These are phyloP conservation scores for Whalleya microplaca DNA, from an alignment of 2,329 filamentous ascomycete species.

Conservation along the genomic window DNA sequence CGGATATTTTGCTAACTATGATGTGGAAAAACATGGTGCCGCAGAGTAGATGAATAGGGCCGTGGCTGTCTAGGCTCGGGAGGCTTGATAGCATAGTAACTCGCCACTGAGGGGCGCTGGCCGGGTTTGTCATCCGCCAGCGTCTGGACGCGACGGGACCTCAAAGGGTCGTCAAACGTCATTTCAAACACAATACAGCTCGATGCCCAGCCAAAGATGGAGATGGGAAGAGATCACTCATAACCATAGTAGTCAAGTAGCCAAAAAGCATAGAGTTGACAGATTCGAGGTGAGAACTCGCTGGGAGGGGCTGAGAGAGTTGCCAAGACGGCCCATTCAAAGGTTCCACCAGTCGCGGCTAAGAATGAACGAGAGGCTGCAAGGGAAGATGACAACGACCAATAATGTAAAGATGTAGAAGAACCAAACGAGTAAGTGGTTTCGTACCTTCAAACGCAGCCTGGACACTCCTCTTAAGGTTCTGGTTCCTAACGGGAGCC, in stretches of 20 bases:
- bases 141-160: slow-evolving; percentile 6
- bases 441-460: slow-evolving; percentile 63
- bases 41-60: slow-evolving; percentile 14
- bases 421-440: slow-evolving; percentile 18
- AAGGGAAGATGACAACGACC: neutral
- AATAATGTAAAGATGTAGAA: slow-evolving; percentile 17
- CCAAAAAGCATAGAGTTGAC: slow-evolving; percentile 5
- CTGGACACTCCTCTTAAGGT: slow-evolving; percentile 62
- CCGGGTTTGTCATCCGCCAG: slow-evolving; percentile 2
- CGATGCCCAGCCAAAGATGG: neutral
- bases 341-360: neutral
- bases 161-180: slow-evolving; percentile 8
- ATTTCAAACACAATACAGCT: slow-evolving; percentile 13
- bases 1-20: slow-evolving; percentile 19
- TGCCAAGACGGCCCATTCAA: neutral
- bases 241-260: slow-evolving; percentile 27
- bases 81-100: slow-evolving; percentile 10
- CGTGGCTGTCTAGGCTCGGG: slow-evolving; percentile 17
- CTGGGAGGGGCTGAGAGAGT: neutral
- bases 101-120: slow-evolving; percentile 4
- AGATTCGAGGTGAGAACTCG: neutral
- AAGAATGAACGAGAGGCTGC: neutral
- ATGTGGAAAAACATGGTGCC: slow-evolving; percentile 7
- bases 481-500: slow-evolving; percentile 48
- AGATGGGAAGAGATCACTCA: neutral